A percentile compares a stretch with the other conserved stretches of the same genome.
phyloP scores from a whole-genome alignment of 108 stramenopile genomes.

The Mayamaea pseudoterrestris region DNA sequence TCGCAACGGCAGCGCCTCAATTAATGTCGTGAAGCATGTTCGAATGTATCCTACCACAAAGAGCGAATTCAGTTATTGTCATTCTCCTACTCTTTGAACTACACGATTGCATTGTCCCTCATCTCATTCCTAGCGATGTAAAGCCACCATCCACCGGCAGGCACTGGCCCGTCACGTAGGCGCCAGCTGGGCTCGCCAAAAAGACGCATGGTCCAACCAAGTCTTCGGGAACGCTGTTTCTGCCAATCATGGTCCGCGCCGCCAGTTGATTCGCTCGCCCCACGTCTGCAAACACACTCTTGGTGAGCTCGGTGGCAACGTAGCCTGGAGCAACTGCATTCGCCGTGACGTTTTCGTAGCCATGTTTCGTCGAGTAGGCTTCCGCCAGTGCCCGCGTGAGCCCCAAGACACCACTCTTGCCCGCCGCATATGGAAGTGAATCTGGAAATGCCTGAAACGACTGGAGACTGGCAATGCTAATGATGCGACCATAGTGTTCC shows the following conservation, averaged over 20 bases:
- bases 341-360: conserved; percentile 4
- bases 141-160: neutral
- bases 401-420: conserved; percentile 9
- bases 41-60: too few relatives aligned
- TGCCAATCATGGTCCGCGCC: conserved; percentile 9
- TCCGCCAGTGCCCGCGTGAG: conserved; percentile 1
- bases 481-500: conserved; percentile 50
- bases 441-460: conserved; percentile 14
- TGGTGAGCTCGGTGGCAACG: conserved; percentile 17
- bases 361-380: neutral
- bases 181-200: conserved; percentile 11
- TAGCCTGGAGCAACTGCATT: conserved; percentile 27
- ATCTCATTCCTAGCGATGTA: too few relatives aligned
- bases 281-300: conserved; percentile 10
- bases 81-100: too few relatives aligned
- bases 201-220: conserved; percentile 13
- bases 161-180: conserved; percentile 12
- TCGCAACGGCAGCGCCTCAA: too few relatives aligned
- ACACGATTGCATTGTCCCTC: too few relatives aligned
- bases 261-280: conserved; percentile 7
- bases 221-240: conserved; percentile 13
- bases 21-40: too few relatives aligned
- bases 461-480: conserved; percentile 48
- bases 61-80: too few relatives aligned
- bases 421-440: conserved; percentile 14